Base-by-base conservation (phyloP, 805 yeast species). In the Zygoascus ofunaensis region DNA sequence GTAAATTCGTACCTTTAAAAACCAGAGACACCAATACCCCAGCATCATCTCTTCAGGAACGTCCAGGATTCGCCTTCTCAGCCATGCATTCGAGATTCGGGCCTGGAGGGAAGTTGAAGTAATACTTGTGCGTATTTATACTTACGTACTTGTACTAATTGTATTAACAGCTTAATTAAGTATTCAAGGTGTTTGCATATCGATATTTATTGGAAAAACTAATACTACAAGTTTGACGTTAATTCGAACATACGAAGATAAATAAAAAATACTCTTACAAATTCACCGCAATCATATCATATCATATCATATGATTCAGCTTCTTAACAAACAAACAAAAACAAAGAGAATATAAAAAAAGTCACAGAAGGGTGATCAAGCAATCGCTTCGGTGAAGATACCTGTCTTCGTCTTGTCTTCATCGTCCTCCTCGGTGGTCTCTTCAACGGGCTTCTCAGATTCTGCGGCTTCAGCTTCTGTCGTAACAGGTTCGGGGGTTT, bases 391-490 rank as follows among this genome's bases (percentile, higher is more conserved):
- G 18, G 19, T 37, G 33, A 37, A 37, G 32, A 37, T 37, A 4
- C 33, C 34, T 8, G 7, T 26, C 30, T 26, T 26, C 7, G 30
- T 26, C 33, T 37, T 37, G 17, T 10, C 41, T n/a, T 26, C 41
- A 21, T 37, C 38, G 30, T 36, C 49, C 43, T 51, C 41, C 42
- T 32, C 44, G 5, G 44, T 49, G n/a, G n/a, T n/a, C n/a, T n/a
- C n/a, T n/a, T n/a, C n/a, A n/a, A n/a, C n/a, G n/a, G n/a, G n/a
- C 22, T 34, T 44, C 40, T 30, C 49, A 20, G 49, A n/a, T 34
- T 49, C 48, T 32, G 48, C 44, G n/a, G 41, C 41, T 30, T 43
- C 52, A 5, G 42, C 45, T 18, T 36, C 43, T 36, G 42, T 49
- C 24, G 43, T 35, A 26, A 36, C 34, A 5, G 18, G 49, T 5